Base-by-base conservation (phyloP, 192 early-diverging fungal species). In the Chytriomyces hyalinus region DNA sequence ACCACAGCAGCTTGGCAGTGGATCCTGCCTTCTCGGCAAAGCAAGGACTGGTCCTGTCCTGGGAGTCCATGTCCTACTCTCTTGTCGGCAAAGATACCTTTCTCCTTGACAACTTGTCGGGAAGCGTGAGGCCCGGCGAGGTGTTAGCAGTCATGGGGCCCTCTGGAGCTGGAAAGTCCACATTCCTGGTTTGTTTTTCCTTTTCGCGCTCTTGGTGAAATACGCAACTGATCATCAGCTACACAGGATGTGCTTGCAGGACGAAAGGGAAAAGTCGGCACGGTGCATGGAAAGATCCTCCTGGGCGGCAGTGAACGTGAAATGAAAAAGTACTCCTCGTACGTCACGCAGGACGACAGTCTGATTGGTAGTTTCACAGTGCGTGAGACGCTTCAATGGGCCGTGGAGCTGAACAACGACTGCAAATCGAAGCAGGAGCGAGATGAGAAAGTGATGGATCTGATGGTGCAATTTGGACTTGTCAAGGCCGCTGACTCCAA, bases 401-500 rank as follows among this genome's bases (percentile, higher is more conserved):
- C 68, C 22, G 51, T 70, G 49, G 68, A 70, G 50, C 68, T 70
- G n/a, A 51, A 51, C 45, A n/a, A 22, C 8, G 49, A 47, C 8
- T 88, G 43, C 83, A 20, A 10, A 8, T 22, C n/a, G 17, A 49
- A 70, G 49, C 22, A 57, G 49, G 49, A 88, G 61, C 77, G 80
- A 4, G 89, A 93, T 46, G 91, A 91, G 73, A 63, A 60, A 36
- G 90, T 92, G 22, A 74, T 90, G 22, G 82, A 82, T 0, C 81
- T 90, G 17, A 83, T 93, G 49, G 74, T 82, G 0, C 70, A 87
- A 75, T 82, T 93, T 50, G 89, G 92, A 5, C 83, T 92, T 8
- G 77, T 80, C 51, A 81, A 78, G 4, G 84, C 82, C 1, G 81
- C 84, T 4, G 80, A 90, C 74, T 89, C 88, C 9, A 78, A 76